phyloP scores from a whole-genome alignment of 768 basidiomycete genomes.

The Macrolepiota albuminosa region DNA sequence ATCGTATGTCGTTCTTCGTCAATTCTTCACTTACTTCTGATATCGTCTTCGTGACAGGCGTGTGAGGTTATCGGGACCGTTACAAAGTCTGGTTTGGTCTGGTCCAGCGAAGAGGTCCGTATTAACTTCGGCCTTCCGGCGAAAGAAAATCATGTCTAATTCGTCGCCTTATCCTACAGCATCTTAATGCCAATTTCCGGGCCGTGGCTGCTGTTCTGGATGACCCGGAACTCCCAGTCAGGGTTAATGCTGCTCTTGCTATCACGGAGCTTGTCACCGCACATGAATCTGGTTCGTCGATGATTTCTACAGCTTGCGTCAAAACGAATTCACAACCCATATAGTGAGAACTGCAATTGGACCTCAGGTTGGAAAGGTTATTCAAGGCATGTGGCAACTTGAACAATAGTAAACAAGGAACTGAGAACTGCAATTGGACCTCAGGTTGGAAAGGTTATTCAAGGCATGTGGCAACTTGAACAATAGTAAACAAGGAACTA shows the following conservation, averaged over 20 bases:
- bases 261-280: conserved; percentile 69
- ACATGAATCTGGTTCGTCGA: conserved; percentile 54
- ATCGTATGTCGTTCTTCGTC: conserved; percentile 48
- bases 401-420: no score
- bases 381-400: conserved; percentile 60
- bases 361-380: conserved; percentile 79
- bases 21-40: conserved; percentile 1
- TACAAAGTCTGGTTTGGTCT: conserved; percentile 63
- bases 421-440: conserved; percentile 66
- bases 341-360: conserved; percentile 65
- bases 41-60: conserved; percentile 40
- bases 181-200: conserved; percentile 58
- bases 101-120: conserved; percentile 58
- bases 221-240: conserved; percentile 77
- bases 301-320: background rate
- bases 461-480: conserved; percentile 42
- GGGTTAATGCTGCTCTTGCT: conserved; percentile 77
- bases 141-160: background rate
- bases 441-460: conserved; percentile 82
- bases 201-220: conserved; percentile 66
- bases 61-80: conserved; percentile 77
- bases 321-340: background rate
- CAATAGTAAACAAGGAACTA: background rate
- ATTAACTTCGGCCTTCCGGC: no score
- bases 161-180: conserved; percentile 29